Evolutionary conservation across 495 filamentous ascomycete species (phyloP).

Genomic region (Penicilliopsis zonata): DNA sequence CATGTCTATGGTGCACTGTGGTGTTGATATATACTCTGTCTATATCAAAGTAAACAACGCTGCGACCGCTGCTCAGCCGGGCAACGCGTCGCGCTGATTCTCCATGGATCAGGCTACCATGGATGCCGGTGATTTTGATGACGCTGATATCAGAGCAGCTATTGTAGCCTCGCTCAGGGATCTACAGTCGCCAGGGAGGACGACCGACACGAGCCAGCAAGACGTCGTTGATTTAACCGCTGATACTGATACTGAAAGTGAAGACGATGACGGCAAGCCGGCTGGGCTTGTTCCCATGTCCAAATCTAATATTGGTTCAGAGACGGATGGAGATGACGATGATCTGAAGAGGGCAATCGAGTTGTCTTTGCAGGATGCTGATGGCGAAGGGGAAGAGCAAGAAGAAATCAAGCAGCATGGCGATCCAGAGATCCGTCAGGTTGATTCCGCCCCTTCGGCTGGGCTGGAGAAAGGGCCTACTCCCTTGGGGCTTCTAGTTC

Average conservation of each 20-base stretch:
- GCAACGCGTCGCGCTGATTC: no score
- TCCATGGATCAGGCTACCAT: slow-evolving; percentile 5
- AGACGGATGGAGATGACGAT: slow-evolving; percentile 14
- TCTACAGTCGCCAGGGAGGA: slow-evolving; percentile 42
- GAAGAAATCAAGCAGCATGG: neutral
- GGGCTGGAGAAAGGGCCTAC: neutral
- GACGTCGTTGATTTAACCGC: slow-evolving; percentile 27
- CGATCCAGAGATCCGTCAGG: slow-evolving; percentile 1
- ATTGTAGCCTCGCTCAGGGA: slow-evolving; percentile 78
- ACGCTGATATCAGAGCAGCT: slow-evolving; percentile 16
- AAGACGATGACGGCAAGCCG: slow-evolving; percentile 16
- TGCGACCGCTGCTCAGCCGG: no score
- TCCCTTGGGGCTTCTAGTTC: slow-evolving; percentile 26
- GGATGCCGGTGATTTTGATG: slow-evolving; percentile 9
- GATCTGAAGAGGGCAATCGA: slow-evolving; percentile 37
- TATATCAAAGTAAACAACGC: no score
- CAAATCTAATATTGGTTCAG: slow-evolving; percentile 22
- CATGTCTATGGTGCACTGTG: no score
- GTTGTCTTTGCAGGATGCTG: slow-evolving; percentile 29
- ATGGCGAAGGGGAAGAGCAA: neutral
- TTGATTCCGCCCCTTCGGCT: neutral
- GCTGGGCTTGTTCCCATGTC: slow-evolving; percentile 23
- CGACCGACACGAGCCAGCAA: neutral
- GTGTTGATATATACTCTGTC: no score
- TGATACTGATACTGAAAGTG: slow-evolving; percentile 21